Evolutionary conservation across 495 filamentous ascomycete species (phyloP), one percentile per base, ranked within the genome.

Genomic region (Tuber brumale): DNA sequence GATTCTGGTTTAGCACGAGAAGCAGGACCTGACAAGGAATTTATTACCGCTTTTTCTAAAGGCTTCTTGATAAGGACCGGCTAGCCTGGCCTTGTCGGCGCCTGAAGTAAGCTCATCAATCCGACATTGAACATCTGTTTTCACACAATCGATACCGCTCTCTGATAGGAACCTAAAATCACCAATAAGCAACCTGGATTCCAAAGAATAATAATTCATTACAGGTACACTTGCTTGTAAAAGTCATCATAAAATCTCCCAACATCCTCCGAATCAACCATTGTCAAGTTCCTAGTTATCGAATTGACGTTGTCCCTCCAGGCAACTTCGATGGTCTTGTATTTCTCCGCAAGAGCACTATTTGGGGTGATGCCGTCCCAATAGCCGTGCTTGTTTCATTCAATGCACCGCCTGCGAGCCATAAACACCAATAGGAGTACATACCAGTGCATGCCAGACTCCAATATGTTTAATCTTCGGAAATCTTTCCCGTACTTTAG

Each of bases 41-140:
- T 66, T 66, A 18, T 66, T 66, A 39, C 89, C 87, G 12, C 91
- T 88, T 70, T 93, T 86, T n/a, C 88, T 89, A 92, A 95, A 98
- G 42, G 92, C 93, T 84, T 96, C 92, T 76, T 93, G 91, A 79
- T 97, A 97, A 0, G 91, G 83, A 23, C 86, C 86, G 12, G 89
- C 93, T 70, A 97, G 89, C 31, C 86, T 85, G 48, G 89, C 87
- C 31, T 94, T 89, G 79, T 89, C 88, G 18, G 87, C 84, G 6
- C 94, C 90, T 70, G 90, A n/a, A 21, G 41, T 57, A 19, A 79
- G 87, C 9, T 91, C 88, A 80, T 97, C 94, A 23, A 97, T 82
- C 85, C 92, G 92, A 82, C 92, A 97, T 81, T 98, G 95, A 1
- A 89, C 93, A 81, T 97, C 94, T 3, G 94, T 92, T 84, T 97